phyloP scores from a whole-genome alignment of 805 yeast genomes.

The Deakozyma indianensis region DNA sequence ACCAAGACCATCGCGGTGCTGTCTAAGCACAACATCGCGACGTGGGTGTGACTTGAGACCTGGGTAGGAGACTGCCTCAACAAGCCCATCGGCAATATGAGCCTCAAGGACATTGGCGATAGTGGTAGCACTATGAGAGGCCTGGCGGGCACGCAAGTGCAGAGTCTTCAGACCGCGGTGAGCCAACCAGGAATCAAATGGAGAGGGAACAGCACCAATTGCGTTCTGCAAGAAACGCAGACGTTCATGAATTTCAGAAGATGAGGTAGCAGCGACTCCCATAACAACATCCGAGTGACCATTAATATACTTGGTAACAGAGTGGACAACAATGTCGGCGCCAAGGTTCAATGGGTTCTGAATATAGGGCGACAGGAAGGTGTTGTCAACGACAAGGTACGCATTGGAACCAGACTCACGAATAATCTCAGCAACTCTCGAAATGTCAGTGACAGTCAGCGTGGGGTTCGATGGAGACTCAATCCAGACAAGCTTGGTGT shows the following conservation, averaged over 20 bases:
- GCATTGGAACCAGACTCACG: slow-evolving; percentile 31
- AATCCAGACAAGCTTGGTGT: slow-evolving; percentile 71
- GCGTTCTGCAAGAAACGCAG: slow-evolving; percentile 76
- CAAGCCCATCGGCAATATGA: slow-evolving; percentile 28
- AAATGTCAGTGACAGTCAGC: slow-evolving; percentile 60
- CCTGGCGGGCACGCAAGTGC: slow-evolving; percentile 63
- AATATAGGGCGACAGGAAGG: slow-evolving; percentile 75
- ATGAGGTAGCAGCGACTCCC: slow-evolving; percentile 67
- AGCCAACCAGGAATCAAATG: slow-evolving; percentile 86
- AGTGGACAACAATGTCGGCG: slow-evolving; percentile 78
- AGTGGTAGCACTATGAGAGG: slow-evolving; percentile 47
- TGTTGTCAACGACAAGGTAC: slow-evolving; percentile 69
- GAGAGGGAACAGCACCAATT: slow-evolving; percentile 77
- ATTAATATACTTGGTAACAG: slow-evolving; percentile 80
- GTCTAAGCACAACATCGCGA: slow-evolving; percentile 49
- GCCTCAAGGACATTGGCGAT: slow-evolving; percentile 49
- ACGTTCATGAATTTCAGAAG: slow-evolving; percentile 41
- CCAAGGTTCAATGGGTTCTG: slow-evolving; percentile 74
- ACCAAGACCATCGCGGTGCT: slow-evolving; percentile 75
- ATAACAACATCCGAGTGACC: slow-evolving; percentile 88
- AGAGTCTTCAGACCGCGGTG: slow-evolving; percentile 84
- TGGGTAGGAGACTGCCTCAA: slow-evolving; percentile 66
- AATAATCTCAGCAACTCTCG: slow-evolving; percentile 43
- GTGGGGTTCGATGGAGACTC: slow-evolving; percentile 88
- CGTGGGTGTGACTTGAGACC: slow-evolving; percentile 56